Conservation (phyloP, 2,329 filamentous ascomycete genomes). For the Didymella sp. region DNA sequence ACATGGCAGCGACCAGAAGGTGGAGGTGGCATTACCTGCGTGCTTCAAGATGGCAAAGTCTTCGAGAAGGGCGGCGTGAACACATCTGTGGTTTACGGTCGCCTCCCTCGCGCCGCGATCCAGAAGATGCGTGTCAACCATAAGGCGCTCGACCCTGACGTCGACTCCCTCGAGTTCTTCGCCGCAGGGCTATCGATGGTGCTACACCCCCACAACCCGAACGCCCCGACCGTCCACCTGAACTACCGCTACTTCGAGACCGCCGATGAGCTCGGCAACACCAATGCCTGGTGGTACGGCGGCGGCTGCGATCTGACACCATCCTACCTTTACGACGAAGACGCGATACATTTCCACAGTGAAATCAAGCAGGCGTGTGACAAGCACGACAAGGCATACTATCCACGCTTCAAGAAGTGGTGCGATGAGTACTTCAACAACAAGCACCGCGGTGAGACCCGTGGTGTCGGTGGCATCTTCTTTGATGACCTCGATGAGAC, state of each 20-base stretch:
- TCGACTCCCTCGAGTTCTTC: constrained; percentile 92
- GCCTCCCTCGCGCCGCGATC: constrained; percentile 84
- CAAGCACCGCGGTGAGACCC: constrained; percentile 85
- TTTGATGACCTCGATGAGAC: constrained; percentile 94
- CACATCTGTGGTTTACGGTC: constrained; percentile 92
- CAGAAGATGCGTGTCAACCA: constrained; percentile 86
- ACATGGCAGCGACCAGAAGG: constrained; percentile 87
- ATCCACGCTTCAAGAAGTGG: constrained; percentile 95
- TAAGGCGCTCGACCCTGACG: constrained; percentile 80
- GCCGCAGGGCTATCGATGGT: constrained; percentile 93
- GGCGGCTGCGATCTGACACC: constrained; percentile 94
- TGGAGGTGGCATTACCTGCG: constrained; percentile 91
- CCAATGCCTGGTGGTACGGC: constrained; percentile 96
- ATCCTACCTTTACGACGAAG: constrained; percentile 93
- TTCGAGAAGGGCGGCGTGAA: constrained; percentile 98
- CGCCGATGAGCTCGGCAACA: constrained; percentile 78
- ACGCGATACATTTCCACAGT: constrained; percentile 95
- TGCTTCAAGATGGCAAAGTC: constrained; percentile 93
- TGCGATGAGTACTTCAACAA: constrained; percentile 97
- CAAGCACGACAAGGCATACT: constrained; percentile 89
- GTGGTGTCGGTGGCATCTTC: constrained; percentile 95
- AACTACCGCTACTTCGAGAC: constrained; percentile 99
- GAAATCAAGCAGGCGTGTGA: constrained; percentile 93
- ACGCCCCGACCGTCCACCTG: constrained; percentile 95
- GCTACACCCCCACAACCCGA: constrained; percentile 90